A percentile compares a stretch with the other conserved stretches of the same genome.
Evolutionary conservation across 2,329 filamentous ascomycete genomes (phyloP).

Genomic region (Penicillium vulpinum): DNA sequence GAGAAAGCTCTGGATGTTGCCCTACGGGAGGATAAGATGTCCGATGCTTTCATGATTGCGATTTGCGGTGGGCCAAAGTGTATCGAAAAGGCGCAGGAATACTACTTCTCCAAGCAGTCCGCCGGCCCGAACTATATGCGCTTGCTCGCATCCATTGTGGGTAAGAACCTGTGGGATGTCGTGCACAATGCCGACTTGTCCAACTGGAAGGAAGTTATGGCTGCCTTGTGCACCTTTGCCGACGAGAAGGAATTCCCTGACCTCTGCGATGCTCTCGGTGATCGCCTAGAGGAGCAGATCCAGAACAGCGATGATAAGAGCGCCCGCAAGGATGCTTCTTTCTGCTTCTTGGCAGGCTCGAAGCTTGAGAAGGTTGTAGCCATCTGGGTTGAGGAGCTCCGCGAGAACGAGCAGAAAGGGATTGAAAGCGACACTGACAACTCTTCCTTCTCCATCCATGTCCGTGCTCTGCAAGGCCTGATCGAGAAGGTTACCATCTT

Average conservation of each 20-base stretch:
- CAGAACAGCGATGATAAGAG: constrained; percentile 55
- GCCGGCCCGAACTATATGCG: constrained; percentile 89
- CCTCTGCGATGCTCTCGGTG: constrained; percentile 90
- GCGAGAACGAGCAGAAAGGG: constrained; percentile 76
- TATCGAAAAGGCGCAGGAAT: constrained; percentile 87
- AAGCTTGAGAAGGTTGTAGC: constrained; percentile 95
- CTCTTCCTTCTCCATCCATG: constrained; percentile 88
- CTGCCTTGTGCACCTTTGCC: constrained; percentile 91
- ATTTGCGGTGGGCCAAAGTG: constrained; percentile 93
- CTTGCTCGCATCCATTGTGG: constrained; percentile 84
- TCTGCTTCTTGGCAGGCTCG: constrained; percentile 93
- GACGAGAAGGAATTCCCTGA: constrained; percentile 89
- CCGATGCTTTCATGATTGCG: constrained; percentile 96
- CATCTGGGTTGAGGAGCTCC: constrained; percentile 89
- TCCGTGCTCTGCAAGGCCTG: constrained; percentile 82
- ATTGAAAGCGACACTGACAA: constrained; percentile 69
- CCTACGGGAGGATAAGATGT: constrained; percentile 82
- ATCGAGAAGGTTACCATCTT: constrained; percentile 99
- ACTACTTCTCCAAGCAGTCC: constrained; percentile 81
- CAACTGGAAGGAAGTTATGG: constrained; percentile 98
- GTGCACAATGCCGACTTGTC: constrained; percentile 92
- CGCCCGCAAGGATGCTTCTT: constrained; percentile 81
- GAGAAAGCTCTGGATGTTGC: constrained; percentile 86
- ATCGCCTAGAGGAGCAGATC: constrained; percentile 75
- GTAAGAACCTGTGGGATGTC: constrained; percentile 97